phyloP scores from a whole-genome alignment of 768 basidiomycete species.

The Gyrodon lividus region DNA sequence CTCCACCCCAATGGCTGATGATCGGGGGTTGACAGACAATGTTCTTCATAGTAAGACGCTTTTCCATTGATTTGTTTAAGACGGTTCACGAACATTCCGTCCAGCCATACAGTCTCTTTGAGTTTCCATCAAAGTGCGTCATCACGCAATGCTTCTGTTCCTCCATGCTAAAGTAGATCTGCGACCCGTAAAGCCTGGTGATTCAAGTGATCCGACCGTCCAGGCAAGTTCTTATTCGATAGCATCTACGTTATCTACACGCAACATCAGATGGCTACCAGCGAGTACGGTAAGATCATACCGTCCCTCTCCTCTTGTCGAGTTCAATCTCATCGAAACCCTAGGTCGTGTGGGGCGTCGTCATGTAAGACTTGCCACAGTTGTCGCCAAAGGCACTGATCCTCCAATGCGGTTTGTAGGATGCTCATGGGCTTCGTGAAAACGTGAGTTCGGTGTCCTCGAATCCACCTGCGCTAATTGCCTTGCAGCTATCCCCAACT shows the following conservation, averaged over 20 bases:
- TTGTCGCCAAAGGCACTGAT: background rate
- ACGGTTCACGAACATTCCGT: background rate
- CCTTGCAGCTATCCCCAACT: slow-evolving; percentile 54
- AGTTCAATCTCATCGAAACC: background rate
- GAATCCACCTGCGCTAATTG: background rate
- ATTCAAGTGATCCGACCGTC: slow-evolving; percentile 63
- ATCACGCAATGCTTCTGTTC: background rate
- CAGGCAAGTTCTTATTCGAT: slow-evolving; percentile 34
- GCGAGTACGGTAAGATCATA: slow-evolving; percentile 48
- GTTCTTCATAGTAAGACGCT: slow-evolving; percentile 58
- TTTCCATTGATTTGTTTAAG: background rate
- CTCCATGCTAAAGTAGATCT: background rate
- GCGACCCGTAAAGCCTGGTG: slow-evolving; percentile 25
- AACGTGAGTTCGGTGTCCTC: slow-evolving; percentile 37
- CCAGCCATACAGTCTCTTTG: slow-evolving; percentile 48
- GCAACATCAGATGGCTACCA: slow-evolving; percentile 51
- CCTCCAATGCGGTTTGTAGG: slow-evolving; percentile 30
- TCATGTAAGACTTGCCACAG: slow-evolving; percentile 43
- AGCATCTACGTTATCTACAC: background rate
- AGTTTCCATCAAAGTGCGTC: slow-evolving; percentile 65
- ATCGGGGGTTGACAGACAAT: slow-evolving; percentile 45
- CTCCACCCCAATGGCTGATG: background rate
- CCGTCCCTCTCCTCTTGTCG: background rate
- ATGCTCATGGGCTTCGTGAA: slow-evolving; percentile 66
- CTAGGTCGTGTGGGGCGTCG: slow-evolving; percentile 58